A percentile compares a stretch with the other conserved stretches of the same genome.
phyloP scores from a whole-genome alignment of 2,329 filamentous ascomycete genomes.

The Aspergillus unguis region DNA sequence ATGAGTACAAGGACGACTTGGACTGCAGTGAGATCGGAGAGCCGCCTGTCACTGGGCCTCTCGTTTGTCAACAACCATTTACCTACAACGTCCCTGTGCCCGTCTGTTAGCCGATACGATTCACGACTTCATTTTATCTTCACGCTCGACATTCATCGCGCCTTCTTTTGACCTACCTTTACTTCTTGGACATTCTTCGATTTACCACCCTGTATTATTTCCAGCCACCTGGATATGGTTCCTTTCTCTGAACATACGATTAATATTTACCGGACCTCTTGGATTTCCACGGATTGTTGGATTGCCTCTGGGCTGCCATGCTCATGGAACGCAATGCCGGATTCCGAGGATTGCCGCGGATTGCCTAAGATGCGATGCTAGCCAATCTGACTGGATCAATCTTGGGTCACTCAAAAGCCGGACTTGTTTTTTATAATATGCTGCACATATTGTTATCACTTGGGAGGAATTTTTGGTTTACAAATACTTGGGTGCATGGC shows the following conservation, averaged over 20 bases:
- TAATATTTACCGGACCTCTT: constrained; percentile 15
- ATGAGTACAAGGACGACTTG: constrained; percentile 31
- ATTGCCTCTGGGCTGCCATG: constrained; percentile 3
- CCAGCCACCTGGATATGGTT: constrained; percentile 10
- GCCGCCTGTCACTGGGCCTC: constrained; percentile 22
- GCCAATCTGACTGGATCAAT: neutral
- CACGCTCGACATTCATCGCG: constrained; percentile 3
- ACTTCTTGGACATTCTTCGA: constrained; percentile 11
- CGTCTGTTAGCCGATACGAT: constrained; percentile 24
- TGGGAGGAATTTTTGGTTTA: neutral
- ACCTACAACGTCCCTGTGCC: constrained; percentile 21
- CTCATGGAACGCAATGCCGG: neutral
- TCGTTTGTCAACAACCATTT: constrained; percentile 26
- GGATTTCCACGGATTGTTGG: constrained; percentile 12
- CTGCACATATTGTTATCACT: neutral
- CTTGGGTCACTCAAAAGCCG: neutral
- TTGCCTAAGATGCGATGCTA: neutral
- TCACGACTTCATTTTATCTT: neutral
- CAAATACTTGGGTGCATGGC: neutral
- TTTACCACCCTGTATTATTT: constrained; percentile 18
- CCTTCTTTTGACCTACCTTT: neutral
- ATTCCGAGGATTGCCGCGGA: neutral
- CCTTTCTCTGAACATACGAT: constrained; percentile 19
- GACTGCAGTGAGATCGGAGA: constrained; percentile 28
- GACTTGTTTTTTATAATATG: neutral